Conservation (phyloP, 352 stramenopile genomes). For the Elongisporangium anandrum region DNA sequence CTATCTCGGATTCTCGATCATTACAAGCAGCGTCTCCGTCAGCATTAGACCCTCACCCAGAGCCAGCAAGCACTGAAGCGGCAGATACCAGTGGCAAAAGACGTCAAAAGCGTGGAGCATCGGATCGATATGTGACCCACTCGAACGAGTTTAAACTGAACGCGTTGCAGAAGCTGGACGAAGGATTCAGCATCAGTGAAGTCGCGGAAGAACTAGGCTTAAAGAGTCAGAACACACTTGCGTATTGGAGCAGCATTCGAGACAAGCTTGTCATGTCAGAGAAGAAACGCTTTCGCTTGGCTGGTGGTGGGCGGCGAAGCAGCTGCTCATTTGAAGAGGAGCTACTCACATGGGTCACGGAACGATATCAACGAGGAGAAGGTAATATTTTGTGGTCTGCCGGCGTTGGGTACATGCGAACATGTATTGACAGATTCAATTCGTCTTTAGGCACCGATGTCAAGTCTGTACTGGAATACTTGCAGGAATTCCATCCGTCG, state of each 20-base stretch:
- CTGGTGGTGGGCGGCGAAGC: constrained; percentile 56
- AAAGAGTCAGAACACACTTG: constrained; percentile 64
- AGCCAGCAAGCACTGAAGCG: background rate
- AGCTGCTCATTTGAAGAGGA: constrained; percentile 75
- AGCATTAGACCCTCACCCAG: too few relatives aligned
- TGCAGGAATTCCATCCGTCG: constrained; percentile 50
- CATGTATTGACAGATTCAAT: background rate
- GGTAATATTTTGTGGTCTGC: constrained; percentile 12
- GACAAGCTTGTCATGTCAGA: constrained; percentile 68
- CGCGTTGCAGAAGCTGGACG: constrained; percentile 57
- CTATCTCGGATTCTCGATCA: background rate
- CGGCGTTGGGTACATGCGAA: too few relatives aligned
- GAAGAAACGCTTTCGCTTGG: constrained; percentile 70
- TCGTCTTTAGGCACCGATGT: constrained; percentile 48
- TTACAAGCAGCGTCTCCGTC: background rate
- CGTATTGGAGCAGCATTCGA: constrained; percentile 75
- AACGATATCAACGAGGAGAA: constrained; percentile 58
- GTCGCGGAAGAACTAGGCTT: constrained; percentile 60
- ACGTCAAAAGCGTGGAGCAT: constrained; percentile 38
- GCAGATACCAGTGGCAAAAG: constrained; percentile 9
- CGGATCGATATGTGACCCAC: constrained; percentile 61
- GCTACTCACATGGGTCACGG: constrained; percentile 65
- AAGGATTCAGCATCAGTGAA: constrained; percentile 56
- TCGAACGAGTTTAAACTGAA: constrained; percentile 83
- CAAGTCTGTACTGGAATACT: constrained; percentile 63